Evolutionary conservation across 1,139 yeast species (phyloP), one percentile per base, ranked within the genome.

Genomic region (Geotrichum siamense): DNA sequence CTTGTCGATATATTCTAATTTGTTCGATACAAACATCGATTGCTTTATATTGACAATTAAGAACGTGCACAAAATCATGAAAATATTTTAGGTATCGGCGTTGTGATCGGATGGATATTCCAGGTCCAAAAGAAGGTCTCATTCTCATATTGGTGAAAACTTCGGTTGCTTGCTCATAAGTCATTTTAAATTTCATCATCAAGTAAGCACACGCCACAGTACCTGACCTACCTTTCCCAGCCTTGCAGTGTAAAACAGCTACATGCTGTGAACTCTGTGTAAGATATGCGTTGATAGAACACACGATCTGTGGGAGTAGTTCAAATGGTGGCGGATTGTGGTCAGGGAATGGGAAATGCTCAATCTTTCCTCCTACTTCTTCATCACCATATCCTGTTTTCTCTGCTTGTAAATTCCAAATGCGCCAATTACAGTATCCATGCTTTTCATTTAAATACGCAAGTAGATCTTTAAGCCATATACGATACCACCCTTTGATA

Each of bases 151-250:
- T 49, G 2, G 84, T 76, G 57, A 81, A 87, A 3, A 68, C 47
- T 0, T 59, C 60, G 31, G 75, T 67, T 1, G 86, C 83, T 15
- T 67, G 69, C 1, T 65, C 61, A 23, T 72, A 64, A 0, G 67
- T 53, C 43, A 64, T 50, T 2, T 57, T 63, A 32, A 60, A 53
- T 41, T 62, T 61, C 39, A 70, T 65, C 73, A 87, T 78, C 48
- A 89, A 60, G 55, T 78, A 82, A 0, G 89, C 85, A 53, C 87
- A 77, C 2, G 75, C 74, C 2, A 85, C 64, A 0, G 89, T 75
- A 0, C 97, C 97, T 0, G 94, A 79, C 27, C 97, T 67, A 0
- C 97, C 97, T 59, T 86, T 89, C 0, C 97, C 97, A 48, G 86
- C 87, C 55, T 83, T 80, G 58, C 97, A 91, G 58, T 91, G 97